These are phyloP conservation scores for Waitea zeae DNA, from an alignment of 1,284 basidiomycete species.

Conservation along the genomic window DNA sequence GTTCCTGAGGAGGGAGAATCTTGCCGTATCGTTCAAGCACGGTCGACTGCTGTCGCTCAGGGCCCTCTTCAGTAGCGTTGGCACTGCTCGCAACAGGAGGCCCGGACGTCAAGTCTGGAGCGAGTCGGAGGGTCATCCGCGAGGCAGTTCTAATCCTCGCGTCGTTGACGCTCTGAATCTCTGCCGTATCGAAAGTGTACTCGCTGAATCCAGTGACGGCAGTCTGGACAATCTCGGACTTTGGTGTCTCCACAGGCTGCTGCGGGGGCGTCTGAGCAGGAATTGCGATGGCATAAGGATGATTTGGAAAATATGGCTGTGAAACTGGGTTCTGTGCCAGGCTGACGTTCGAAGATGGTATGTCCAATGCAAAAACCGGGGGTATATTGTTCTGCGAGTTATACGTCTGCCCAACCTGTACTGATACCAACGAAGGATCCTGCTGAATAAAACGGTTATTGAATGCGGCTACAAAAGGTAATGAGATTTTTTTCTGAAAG, in stretches of 20 bases:
- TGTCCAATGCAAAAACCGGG: no score
- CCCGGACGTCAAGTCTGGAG: not conserved
- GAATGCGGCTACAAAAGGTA: slow-evolving; percentile 9
- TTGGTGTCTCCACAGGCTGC: no score
- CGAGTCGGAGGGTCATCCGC: not conserved
- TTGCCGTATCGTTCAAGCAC: not conserved
- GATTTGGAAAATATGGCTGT: not conserved
- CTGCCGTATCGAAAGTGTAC: slow-evolving; percentile 1
- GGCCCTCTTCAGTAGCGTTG: not conserved
- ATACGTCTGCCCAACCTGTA: not conserved
- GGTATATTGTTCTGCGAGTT: not conserved
- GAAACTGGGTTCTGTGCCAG: not conserved
- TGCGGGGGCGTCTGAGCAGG: not conserved
- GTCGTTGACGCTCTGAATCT: slow-evolving; percentile 2
- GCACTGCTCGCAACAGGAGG: not conserved
- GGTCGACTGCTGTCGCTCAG: not conserved
- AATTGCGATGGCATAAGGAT: not conserved
- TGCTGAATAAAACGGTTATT: slow-evolving; percentile 7
- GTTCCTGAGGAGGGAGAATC: not conserved
- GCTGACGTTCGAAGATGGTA: not conserved
- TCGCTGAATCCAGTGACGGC: not conserved
- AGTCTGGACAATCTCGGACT: slow-evolving; percentile 2
- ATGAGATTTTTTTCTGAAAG: not conserved
- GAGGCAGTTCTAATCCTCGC: slow-evolving; percentile 4
- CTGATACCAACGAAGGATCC: not conserved